Base-by-base conservation (phyloP, 1,139 yeast genomes). In the Meyerozyma elateridarum region DNA sequence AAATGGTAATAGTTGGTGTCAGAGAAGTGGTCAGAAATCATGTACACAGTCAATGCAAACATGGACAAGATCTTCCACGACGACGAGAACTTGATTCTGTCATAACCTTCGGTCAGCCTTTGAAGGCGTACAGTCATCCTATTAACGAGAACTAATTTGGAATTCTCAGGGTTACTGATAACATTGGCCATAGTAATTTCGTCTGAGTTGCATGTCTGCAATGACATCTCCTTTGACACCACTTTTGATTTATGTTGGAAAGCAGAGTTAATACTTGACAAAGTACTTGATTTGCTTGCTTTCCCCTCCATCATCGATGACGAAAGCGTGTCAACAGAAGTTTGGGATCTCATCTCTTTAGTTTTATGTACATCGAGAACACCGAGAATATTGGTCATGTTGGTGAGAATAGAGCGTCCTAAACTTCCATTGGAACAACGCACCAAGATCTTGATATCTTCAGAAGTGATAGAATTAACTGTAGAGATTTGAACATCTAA, bases 61-160 rank as follows among this genome's bases (percentile, higher is more conserved):
- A 68, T 68, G 2, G 70, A 54, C 25, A 68, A 42, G 9, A 65
- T 61, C 31, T 63, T 55, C 74, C 74, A 68, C 2, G 72, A 61
- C 3, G 71, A 63, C 13, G 67, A 62, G 32, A 49, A 52, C 29
- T 56, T 54, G 18, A 64, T 50, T 17, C 47, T 49, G 3, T 52
- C 54, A 33, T 56, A 54, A 1, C 58, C 47, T 24, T 59, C 65
- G 35, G 60, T 39, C 37, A 64, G 69, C 36, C 52, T 53, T 39
- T 67, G 73, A 21, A 68, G 51, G 36, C 72, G 54, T 16, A 67
- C 50, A 5, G 60, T 61, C 59, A 63, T 59, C 19, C 47, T 47
- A 33, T 54, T 53, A 35, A 60, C 49, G 16, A 54, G 42, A 11
- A 55, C 37, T 25, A 42, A 31, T 22, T 39, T 56, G 12, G 31